Evolutionary conservation across 2,329 filamentous ascomycete genomes (phyloP).

Genomic region (Monosporascus sp.): DNA sequence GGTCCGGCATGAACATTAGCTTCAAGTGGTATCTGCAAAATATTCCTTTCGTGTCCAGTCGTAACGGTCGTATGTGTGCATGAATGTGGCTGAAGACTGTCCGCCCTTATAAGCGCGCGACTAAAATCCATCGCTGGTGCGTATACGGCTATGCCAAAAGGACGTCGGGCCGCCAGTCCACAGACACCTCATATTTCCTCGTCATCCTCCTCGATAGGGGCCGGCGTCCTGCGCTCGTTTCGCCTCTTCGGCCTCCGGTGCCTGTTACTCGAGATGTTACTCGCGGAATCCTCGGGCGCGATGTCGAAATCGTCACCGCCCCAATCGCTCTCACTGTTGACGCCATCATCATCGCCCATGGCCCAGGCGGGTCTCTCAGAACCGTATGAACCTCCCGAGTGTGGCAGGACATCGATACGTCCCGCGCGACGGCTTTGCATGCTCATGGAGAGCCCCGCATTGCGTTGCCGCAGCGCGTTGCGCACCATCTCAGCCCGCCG

Average conservation of each 20-base stretch:
- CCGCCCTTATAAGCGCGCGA: not conserved
- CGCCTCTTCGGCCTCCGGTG: conserved; percentile 62
- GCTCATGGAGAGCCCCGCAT: conserved; percentile 66
- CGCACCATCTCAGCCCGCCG: conserved; percentile 76
- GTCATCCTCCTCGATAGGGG: conserved; percentile 64
- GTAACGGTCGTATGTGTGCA: not conserved
- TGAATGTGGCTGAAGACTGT: not conserved
- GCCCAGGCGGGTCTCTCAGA: conserved; percentile 44
- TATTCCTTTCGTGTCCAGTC: not conserved
- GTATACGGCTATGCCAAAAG: not conserved
- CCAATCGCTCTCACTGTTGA: conserved; percentile 52
- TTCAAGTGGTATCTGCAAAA: not conserved
- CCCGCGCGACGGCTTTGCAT: conserved; percentile 49
- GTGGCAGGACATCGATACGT: conserved; percentile 49
- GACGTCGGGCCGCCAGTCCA: not conserved
- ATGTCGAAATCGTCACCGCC: conserved; percentile 51
- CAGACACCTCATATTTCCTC: conserved; percentile 33
- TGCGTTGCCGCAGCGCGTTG: conserved; percentile 71
- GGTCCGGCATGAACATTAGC: not conserved
- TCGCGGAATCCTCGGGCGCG: conserved; percentile 73
- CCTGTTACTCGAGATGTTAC: conserved; percentile 70
- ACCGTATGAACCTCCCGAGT: conserved; percentile 42
- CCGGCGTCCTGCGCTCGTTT: conserved; percentile 65
- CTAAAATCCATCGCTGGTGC: not conserved
- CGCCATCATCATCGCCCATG: conserved; percentile 38